Conservation (phyloP, 1,139 yeast genomes). For the Pichia sp. region DNA sequence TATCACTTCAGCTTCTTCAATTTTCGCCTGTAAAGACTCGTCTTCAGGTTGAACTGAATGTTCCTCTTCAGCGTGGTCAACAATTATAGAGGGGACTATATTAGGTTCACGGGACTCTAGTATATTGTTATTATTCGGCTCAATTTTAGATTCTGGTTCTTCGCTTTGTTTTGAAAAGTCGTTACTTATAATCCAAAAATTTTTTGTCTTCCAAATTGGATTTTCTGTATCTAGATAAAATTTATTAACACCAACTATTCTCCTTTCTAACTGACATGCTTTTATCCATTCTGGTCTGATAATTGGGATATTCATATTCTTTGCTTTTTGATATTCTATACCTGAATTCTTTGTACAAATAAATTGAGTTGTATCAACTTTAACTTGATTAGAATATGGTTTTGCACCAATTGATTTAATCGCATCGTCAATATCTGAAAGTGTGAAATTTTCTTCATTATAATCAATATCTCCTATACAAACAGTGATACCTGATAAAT, state of each 20-base stretch:
- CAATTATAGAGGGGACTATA: background rate
- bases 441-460: conserved; percentile 48
- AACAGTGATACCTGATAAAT: conserved; percentile 84
- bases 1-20: too few species aligned
- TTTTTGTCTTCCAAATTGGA: conserved; percentile 29
- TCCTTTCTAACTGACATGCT: conserved; percentile 85
- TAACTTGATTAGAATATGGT: conserved; percentile 66
- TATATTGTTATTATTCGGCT: background rate
- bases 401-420: conserved; percentile 72
- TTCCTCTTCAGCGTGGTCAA: background rate
- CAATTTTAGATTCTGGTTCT: background rate
- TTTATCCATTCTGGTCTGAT: conserved; percentile 96
- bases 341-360: conserved; percentile 53
- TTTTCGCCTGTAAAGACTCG: too few species aligned
- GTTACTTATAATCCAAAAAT: conserved; percentile 26
- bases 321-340: conserved; percentile 67
- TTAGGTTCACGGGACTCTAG: too few species aligned
- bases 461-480: conserved; percentile 75
- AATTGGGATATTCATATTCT: conserved; percentile 83
- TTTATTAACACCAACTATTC: conserved; percentile 90
- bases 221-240: conserved; percentile 52
- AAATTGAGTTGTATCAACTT: conserved; percentile 91
- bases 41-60: conserved; percentile 6
- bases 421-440: conserved; percentile 57
- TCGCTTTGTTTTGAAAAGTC: conserved; percentile 4